Base-by-base conservation (phyloP, 2,329 filamentous ascomycete species). In the Nigrograna mackinnonii region DNA sequence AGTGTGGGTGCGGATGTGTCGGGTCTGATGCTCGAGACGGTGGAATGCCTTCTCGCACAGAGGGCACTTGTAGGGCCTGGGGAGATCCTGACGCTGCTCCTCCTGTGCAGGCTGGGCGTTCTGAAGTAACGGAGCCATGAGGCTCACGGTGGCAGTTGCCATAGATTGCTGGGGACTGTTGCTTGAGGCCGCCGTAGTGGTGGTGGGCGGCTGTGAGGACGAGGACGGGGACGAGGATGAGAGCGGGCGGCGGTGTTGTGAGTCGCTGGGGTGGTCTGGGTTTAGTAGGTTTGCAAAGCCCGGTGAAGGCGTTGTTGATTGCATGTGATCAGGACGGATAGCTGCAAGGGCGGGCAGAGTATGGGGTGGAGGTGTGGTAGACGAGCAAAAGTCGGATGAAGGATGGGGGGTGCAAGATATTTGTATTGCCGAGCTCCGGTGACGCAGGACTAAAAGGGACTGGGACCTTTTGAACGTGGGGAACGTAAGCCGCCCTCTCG, bases 31-130 rank as follows among this genome's bases (percentile, higher is more conserved):
- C 77, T 97, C 92, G 31, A 99, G 80, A 50, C 94, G 90, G 78
- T 97, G 94, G 75, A 99, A 99, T 47, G 94, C 92, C 80, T 96
- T 95, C 63, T 96, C 92, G 77, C 94, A 99, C 50, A 99, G 83
- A 47, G 92, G 91, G 72, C 92, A 99, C 78, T 97, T 97, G 84
- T 99, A 99, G 1, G 92, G 92, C 43, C 94, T 86, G 46, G 94
- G 94, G 40, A 97, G 82, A 71, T 97, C 92, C 77, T 79, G 89
- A 71, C 71, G 82, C 62, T 89, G 83, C 44, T 84, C 79, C 52
- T 70, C 66, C 48, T 67, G 64, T 35, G 42, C 41, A 36, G 63
- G 55, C 43, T 64, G 80, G 22, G 57, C 60, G 49, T 83, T 86
- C 80, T 62, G 84, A 76, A 73, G 83, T 75, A 66, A 84, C 72